A percentile compares a stretch with the other conserved stretches of the same genome.
Evolutionary conservation across 2,329 filamentous ascomycete species (phyloP).

Genomic region (Colletotrichum agaves): DNA sequence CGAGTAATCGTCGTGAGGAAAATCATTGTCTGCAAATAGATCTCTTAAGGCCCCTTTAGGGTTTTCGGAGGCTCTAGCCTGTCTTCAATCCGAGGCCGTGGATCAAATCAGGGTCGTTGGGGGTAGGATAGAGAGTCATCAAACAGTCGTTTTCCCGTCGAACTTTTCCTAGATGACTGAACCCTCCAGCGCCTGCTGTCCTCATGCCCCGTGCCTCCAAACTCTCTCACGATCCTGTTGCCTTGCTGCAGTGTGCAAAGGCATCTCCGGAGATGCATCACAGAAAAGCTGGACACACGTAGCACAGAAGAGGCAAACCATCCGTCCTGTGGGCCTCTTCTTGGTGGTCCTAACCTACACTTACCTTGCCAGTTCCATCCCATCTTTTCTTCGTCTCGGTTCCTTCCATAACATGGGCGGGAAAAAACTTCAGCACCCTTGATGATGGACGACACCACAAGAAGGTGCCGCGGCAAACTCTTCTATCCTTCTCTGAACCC

Average conservation of each 20-base stretch:
- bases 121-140: neutral
- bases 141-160: neutral
- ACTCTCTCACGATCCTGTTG: neutral
- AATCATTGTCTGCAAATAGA: neutral
- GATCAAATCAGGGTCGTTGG: neutral
- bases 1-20: conserved; percentile 1
- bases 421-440: neutral
- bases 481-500: neutral
- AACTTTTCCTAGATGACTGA: neutral
- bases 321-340: too few species aligned
- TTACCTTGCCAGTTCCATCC: neutral
- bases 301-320: too few species aligned
- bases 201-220: too few species aligned
- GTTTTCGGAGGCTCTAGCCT: too few species aligned
- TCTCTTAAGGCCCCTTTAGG: neutral
- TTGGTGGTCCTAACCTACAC: neutral
- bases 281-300: neutral
- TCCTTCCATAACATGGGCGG: conserved; percentile 21
- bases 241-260: neutral
- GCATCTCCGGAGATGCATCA: too few species aligned
- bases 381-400: conserved; percentile 11
- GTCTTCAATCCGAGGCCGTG: neutral
- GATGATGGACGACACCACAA: neutral
- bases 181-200: neutral
- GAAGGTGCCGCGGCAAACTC: neutral